Evolutionary conservation across 1,284 basidiomycete species (phyloP).

Genomic region (Quambalaria eucalypti): DNA sequence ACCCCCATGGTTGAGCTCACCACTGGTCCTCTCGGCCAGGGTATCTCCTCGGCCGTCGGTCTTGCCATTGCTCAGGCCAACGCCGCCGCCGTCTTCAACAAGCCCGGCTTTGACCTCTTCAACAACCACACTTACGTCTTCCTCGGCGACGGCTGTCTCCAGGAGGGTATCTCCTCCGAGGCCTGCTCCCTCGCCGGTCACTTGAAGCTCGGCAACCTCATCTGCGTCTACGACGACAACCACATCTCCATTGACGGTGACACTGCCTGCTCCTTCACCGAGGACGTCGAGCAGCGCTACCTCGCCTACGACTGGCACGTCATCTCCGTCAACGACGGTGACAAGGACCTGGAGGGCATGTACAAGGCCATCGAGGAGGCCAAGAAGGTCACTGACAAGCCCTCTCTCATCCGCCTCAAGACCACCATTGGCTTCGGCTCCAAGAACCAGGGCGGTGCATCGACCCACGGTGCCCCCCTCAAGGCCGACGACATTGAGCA

Average conservation of each 20-base stretch:
- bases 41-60: conserved; percentile 52
- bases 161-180: conserved; percentile 87
- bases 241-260: conserved; percentile 93
- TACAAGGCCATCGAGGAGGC: conserved; percentile 71
- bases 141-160: conserved; percentile 86
- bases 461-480: conserved; percentile 82
- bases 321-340: conserved; percentile 70
- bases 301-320: conserved; percentile 89
- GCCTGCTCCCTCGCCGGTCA: conserved; percentile 84
- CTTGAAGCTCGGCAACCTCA: conserved; percentile 81
- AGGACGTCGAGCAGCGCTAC: conserved; percentile 81
- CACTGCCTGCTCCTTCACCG: conserved; percentile 84
- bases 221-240: conserved; percentile 54
- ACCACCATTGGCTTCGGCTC: conserved; percentile 93
- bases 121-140: conserved; percentile 85
- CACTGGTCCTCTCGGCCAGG: conserved; percentile 89
- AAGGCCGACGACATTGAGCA: conserved; percentile 81
- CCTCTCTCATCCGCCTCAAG: conserved; percentile 72
- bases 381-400: conserved; percentile 67
- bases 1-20: conserved; percentile 84
- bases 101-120: conserved; percentile 70
- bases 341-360: conserved; percentile 73
- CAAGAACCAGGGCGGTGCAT: conserved; percentile 80
- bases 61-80: conserved; percentile 87
- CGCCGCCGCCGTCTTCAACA: conserved; percentile 79